Conservation (phyloP, 2,329 filamentous ascomycete species). For the Diaporthe eres region DNA sequence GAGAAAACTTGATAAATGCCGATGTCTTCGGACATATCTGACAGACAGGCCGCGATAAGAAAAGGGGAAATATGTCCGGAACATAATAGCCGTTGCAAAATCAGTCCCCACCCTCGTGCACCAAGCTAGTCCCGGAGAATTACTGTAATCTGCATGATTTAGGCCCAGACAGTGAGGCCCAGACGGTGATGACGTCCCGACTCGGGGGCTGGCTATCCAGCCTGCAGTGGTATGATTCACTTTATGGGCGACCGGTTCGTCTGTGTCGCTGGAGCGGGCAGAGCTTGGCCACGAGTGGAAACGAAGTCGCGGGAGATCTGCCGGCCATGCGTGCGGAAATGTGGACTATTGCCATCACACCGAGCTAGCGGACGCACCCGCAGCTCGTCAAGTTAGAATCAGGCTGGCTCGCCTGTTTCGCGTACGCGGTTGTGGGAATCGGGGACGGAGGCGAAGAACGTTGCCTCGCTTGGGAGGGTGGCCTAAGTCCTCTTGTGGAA, state of each 20-base stretch:
- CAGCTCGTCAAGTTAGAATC: constrained; percentile 9
- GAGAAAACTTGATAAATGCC: neutral
- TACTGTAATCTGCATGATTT: neutral
- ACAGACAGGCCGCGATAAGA: neutral
- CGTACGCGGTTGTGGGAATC: neutral
- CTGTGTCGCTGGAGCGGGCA: neutral
- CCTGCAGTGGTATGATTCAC: neutral
- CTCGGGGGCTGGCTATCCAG: neutral
- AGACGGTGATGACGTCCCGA: constrained; percentile 2
- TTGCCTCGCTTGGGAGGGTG: neutral
- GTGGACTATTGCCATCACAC: constrained; percentile 30
- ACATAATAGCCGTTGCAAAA: neutral
- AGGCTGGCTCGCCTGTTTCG: neutral
- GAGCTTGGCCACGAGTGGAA: constrained; percentile 2
- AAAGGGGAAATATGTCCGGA: neutral
- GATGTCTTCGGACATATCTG: neutral
- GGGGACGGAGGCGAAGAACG: constrained; percentile 9
- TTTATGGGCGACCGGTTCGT: neutral
- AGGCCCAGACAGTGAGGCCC: neutral
- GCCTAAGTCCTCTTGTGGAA: constrained; percentile 26
- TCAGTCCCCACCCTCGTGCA: constrained; percentile 6
- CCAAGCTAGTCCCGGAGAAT: constrained; percentile 20
- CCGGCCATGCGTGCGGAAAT: neutral
- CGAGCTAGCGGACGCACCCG: constrained; percentile 20
- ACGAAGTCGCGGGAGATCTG: constrained; percentile 22